Conservation (phyloP, 108 stramenopile genomes). For the Fragilariopsis cylindrus region DNA sequence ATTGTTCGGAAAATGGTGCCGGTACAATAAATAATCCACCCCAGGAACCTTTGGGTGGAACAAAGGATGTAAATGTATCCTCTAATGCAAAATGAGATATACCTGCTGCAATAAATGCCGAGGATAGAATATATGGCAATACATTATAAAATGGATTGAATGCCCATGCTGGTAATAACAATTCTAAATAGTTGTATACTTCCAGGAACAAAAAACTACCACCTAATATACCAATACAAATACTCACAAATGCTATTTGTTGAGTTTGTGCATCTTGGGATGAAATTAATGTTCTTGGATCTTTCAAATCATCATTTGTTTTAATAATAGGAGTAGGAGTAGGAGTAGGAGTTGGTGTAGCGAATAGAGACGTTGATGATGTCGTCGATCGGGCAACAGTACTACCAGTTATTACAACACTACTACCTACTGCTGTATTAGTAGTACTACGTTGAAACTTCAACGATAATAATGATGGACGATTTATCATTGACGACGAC, state of each 20-base stretch:
- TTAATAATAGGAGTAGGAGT: neutral
- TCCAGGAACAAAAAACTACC: neutral
- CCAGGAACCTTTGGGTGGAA: constrained; percentile 85
- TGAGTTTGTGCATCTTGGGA: neutral
- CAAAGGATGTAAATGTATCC: constrained; percentile 71
- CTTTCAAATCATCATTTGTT: constrained; percentile 7
- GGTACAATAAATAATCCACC: constrained; percentile 87
- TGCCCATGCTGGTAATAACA: neutral
- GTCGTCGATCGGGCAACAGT: no score
- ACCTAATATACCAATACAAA: neutral
- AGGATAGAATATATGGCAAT: neutral
- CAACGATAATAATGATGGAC: no score
- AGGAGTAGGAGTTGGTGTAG: no score
- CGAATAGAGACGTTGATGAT: no score
- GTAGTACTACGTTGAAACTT: no score
- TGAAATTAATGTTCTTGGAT: constrained; percentile 5
- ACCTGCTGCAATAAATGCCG: constrained; percentile 34
- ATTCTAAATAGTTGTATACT: neutral
- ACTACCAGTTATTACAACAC: no score
- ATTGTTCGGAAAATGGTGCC: constrained; percentile 57
- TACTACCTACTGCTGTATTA: no score
- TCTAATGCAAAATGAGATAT: constrained; percentile 74
- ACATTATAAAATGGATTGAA: constrained; percentile 3
- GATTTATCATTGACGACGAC: no score
- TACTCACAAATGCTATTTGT: neutral